phyloP scores from a whole-genome alignment of 2,329 filamentous ascomycete species.

The Leptographium flavum region DNA sequence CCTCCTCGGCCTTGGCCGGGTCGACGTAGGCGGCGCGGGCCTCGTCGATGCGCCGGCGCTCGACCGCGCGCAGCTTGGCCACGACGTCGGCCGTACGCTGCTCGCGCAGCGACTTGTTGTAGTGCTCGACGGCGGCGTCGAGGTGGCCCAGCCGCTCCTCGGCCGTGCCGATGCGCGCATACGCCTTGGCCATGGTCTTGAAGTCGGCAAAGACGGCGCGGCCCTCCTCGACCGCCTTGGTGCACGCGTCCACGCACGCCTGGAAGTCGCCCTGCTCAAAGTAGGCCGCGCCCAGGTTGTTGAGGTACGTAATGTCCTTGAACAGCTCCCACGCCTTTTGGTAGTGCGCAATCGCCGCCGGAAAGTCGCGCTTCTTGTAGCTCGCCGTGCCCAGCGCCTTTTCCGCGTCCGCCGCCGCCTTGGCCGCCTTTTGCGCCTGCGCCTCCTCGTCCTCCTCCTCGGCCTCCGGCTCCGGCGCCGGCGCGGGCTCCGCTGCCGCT shows the following conservation, averaged over 20 bases:
- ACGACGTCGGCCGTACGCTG: conserved; percentile 92
- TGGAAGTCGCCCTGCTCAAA: conserved; percentile 95
- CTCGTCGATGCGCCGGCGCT: conserved; percentile 69
- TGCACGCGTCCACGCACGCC: conserved; percentile 72
- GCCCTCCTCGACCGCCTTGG: conserved; percentile 79
- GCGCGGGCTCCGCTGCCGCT: neutral
- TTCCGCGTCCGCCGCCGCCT: conserved; percentile 84
- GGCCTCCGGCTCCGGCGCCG: conserved; percentile 30
- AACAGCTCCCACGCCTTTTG: conserved; percentile 82
- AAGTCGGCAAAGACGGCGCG: conserved; percentile 87
- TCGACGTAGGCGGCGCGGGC: conserved; percentile 74
- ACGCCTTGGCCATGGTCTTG: conserved; percentile 97
- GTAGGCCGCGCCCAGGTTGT: conserved; percentile 85
- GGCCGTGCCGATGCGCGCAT: conserved; percentile 82
- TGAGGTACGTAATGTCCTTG: conserved; percentile 96
- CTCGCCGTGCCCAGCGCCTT: conserved; percentile 87
- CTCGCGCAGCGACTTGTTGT: conserved; percentile 87
- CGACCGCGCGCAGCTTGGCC: conserved; percentile 77
- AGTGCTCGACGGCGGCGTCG: conserved; percentile 68
- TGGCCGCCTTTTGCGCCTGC: conserved; percentile 72
- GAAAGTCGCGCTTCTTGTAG: conserved; percentile 98
- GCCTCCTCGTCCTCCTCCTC: conserved; percentile 69
- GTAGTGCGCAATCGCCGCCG: conserved; percentile 89
- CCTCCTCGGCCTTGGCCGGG: conserved; percentile 85
- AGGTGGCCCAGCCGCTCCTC: conserved; percentile 85